These are phyloP conservation scores for Fomitopsis serialis DNA, from an alignment of 768 basidiomycete genomes.

Conservation along the genomic window DNA sequence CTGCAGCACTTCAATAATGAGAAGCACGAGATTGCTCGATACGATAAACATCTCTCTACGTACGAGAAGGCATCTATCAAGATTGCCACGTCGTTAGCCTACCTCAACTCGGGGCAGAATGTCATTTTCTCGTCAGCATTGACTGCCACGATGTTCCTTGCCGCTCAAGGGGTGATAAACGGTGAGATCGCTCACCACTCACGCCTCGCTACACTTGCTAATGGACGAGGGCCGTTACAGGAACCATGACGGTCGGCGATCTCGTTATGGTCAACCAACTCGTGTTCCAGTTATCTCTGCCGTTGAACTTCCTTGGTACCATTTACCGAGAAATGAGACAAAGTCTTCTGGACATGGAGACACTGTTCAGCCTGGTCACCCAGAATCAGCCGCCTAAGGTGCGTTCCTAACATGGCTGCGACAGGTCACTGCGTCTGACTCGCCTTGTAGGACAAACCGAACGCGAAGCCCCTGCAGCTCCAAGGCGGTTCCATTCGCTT, in stretches of 20 bases:
- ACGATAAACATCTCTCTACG: slow-evolving; percentile 79
- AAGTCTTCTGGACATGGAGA: slow-evolving; percentile 95
- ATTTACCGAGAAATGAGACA: slow-evolving; percentile 97
- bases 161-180: slow-evolving; percentile 89
- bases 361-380: slow-evolving; percentile 83
- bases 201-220: neutral
- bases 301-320: slow-evolving; percentile 94
- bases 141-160: slow-evolving; percentile 94
- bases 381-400: slow-evolving; percentile 72
- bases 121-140: slow-evolving; percentile 92
- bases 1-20: slow-evolving; percentile 96
- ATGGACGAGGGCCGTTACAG: slow-evolving; percentile 30
- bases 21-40: slow-evolving; percentile 82
- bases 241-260: slow-evolving; percentile 97
- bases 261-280: slow-evolving; percentile 99
- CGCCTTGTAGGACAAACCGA: slow-evolving; percentile 53
- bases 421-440: neutral
- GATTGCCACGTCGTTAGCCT: slow-evolving; percentile 91
- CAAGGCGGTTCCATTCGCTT: slow-evolving; percentile 87
- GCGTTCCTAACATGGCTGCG: neutral
- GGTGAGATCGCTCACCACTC: slow-evolving; percentile 40
- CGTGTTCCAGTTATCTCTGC: slow-evolving; percentile 94
- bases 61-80: slow-evolving; percentile 93
- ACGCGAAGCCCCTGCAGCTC: slow-evolving; percentile 61
- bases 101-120: slow-evolving; percentile 94